Evolutionary conservation across 768 basidiomycete genomes (phyloP), one percentile per base, ranked within the genome.

Genomic region (Coprinellus micaceus): DNA sequence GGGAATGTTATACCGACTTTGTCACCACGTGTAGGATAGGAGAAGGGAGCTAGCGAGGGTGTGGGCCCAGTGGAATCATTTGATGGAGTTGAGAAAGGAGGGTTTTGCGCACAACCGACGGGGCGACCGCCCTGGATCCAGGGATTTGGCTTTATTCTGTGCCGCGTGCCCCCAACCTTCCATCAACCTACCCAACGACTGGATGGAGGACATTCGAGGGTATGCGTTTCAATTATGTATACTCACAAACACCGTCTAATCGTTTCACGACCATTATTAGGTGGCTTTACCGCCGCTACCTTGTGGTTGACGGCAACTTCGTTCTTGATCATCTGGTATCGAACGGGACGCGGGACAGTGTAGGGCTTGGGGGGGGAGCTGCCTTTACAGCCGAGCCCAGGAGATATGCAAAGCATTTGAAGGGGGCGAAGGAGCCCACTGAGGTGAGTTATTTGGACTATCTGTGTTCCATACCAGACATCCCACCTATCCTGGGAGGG

Each of bases 301-400:
- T 66, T 11, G n/a, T n/a, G n/a, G n/a, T n/a, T n/a, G n/a, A n/a
- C n/a, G n/a, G n/a, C n/a, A n/a, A n/a, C n/a, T n/a, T 71, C 59
- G 64, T 63, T 11, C 59, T 63, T 0, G 61, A 68, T 30, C 66
- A 68, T 25, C 51, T 65, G 25, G 61, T 61, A 17, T 9, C 19
- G 65, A 68, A 60, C 60, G 61, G 22, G 36, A 17, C 9, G 9
- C 36, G 36, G 46, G 57, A 5, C 52, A 52, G 71, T 63, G 63
- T 72, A 2, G 45, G 47, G 7, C 60, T 72, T 1, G 62, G 58
- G 1, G 61, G 68, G 48, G 71, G 71, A 0, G 57, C 63, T 17
- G 61, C 55, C 1, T 67, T 65, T 36, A 69, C 68, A 65, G 66
- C 69, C 1, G 50, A 37, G 9, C 17, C 49, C 1, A 44, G 12